Evolutionary conservation across 441 rosid species (phyloP).

Genomic region (Cnidoscolus chayamansa): DNA sequence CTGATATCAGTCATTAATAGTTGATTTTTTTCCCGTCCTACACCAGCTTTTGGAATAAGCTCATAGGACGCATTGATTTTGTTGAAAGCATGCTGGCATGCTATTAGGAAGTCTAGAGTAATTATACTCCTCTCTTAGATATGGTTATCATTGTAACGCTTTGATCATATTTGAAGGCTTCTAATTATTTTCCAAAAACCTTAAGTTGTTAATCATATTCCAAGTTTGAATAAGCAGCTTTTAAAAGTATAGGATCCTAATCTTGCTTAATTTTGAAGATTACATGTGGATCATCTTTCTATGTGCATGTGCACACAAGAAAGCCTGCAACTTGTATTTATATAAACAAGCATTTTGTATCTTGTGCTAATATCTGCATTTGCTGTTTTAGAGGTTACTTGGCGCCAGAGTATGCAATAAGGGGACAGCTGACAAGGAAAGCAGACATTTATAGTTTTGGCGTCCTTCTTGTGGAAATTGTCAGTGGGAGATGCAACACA

Average conservation of each 20-base stretch:
- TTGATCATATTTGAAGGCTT: conserved; percentile 1
- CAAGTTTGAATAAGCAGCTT: not conserved
- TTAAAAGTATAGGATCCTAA: not conserved
- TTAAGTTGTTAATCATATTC: not conserved
- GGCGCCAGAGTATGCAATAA: conserved; percentile 95
- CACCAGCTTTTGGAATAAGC: not conserved
- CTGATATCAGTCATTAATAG: not conserved
- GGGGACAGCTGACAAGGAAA: conserved; percentile 81
- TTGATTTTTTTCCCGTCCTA: not conserved
- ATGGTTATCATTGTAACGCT: not conserved
- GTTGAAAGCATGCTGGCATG: not conserved
- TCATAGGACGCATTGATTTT: not conserved
- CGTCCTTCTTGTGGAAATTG: conserved; percentile 83
- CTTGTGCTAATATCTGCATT: conserved; percentile 16
- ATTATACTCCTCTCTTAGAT: not conserved
- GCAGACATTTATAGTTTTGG: conserved; percentile 94
- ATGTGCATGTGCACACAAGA: not conserved
- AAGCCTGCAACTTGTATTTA: not conserved
- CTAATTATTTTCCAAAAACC: not conserved
- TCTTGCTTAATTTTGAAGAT: not conserved
- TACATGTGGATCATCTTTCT: not conserved
- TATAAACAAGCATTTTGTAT: not conserved
- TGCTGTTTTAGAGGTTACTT: conserved; percentile 72
- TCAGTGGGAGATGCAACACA: conserved; percentile 84
- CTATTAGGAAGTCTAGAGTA: not conserved